Conservation (phyloP, 2,329 filamentous ascomycete genomes). For the Botrytis porri region DNA sequence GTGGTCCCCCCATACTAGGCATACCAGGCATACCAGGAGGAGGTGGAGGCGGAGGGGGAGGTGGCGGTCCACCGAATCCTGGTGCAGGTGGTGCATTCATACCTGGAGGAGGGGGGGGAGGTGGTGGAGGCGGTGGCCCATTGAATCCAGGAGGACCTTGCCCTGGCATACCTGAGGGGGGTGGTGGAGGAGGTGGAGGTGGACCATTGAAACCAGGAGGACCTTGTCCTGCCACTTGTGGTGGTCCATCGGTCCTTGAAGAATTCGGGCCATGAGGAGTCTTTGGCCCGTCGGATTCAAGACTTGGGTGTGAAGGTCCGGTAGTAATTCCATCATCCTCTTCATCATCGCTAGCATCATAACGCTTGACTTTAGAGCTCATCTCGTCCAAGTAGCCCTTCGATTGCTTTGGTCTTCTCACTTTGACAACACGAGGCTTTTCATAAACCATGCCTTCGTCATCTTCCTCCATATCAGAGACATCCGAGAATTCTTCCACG, state of each 20-base stretch:
- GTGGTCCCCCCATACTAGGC: conserved; percentile 41
- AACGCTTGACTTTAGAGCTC: conserved; percentile 68
- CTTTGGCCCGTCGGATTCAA: conserved; percentile 64
- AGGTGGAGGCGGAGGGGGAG: conserved; percentile 44
- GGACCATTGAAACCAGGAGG: conserved; percentile 35
- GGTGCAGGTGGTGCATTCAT: conserved; percentile 7
- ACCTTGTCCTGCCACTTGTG: conserved; percentile 30
- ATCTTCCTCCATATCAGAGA: conserved; percentile 42
- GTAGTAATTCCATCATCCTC: conserved; percentile 66
- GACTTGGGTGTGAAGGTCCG: conserved; percentile 70
- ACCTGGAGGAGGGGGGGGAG: conserved; percentile 38
- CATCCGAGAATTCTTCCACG: conserved; percentile 36
- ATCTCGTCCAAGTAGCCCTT: conserved; percentile 66
- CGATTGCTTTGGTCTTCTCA: conserved; percentile 65
- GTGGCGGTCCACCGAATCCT: conserved; percentile 38
- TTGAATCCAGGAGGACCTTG: conserved; percentile 32
- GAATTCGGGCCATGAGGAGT: conserved; percentile 42
- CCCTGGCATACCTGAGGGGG: conserved; percentile 41
- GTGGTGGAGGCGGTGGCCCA: conserved; percentile 41
- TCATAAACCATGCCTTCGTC: conserved; percentile 57
- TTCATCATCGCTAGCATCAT: conserved; percentile 53
- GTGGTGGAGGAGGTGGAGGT: conserved; percentile 41
- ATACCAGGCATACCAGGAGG: conserved; percentile 47
- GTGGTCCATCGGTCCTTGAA: conserved; percentile 32
- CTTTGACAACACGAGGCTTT: conserved; percentile 74